Conservation (phyloP, 1,284 basidiomycete species). For the Rugosomyces carneus region DNA sequence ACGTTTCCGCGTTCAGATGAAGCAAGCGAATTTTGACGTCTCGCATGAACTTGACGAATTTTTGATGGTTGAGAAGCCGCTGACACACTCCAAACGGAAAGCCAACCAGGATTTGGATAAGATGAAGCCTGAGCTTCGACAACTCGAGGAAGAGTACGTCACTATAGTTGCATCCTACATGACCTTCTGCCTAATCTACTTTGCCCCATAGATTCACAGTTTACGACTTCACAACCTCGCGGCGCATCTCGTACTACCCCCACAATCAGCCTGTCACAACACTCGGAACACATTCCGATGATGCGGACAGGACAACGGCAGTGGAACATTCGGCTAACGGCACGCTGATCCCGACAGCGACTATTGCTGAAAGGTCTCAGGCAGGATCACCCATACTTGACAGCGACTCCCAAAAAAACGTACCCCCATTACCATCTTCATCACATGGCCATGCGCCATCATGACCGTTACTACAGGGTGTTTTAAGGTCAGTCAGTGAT, state of each 20-base stretch:
- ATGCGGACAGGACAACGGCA: slow-evolving; percentile 26
- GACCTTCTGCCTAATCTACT: background rate
- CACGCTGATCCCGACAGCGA: slow-evolving; percentile 37
- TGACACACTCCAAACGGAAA: slow-evolving; percentile 91
- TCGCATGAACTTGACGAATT: slow-evolving; percentile 96
- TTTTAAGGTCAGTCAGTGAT: slow-evolving; percentile 1
- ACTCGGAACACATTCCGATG: slow-evolving; percentile 38
- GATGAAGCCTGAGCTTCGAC: slow-evolving; percentile 84
- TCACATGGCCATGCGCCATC: slow-evolving; percentile 17
- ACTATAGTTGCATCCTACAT: background rate
- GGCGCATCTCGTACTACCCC: slow-evolving; percentile 73
- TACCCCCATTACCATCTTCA: slow-evolving; percentile 15
- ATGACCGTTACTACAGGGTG: slow-evolving; percentile 5
- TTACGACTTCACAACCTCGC: slow-evolving; percentile 65
- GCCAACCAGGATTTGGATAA: slow-evolving; percentile 76
- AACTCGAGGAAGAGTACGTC: slow-evolving; percentile 88
- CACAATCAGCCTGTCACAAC: slow-evolving; percentile 64
- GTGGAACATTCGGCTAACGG: slow-evolving; percentile 29
- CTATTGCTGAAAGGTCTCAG: slow-evolving; percentile 53
- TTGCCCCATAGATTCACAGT: slow-evolving; percentile 55
- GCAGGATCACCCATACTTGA: slow-evolving; percentile 46
- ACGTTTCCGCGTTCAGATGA: slow-evolving; percentile 48
- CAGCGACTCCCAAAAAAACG: slow-evolving; percentile 20
- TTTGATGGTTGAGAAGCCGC: slow-evolving; percentile 92
- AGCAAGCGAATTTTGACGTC: slow-evolving; percentile 95